These are phyloP conservation scores for Pilasporangium apinafurcum DNA, from an alignment of 352 stramenopile genomes.

Conservation along the genomic window DNA sequence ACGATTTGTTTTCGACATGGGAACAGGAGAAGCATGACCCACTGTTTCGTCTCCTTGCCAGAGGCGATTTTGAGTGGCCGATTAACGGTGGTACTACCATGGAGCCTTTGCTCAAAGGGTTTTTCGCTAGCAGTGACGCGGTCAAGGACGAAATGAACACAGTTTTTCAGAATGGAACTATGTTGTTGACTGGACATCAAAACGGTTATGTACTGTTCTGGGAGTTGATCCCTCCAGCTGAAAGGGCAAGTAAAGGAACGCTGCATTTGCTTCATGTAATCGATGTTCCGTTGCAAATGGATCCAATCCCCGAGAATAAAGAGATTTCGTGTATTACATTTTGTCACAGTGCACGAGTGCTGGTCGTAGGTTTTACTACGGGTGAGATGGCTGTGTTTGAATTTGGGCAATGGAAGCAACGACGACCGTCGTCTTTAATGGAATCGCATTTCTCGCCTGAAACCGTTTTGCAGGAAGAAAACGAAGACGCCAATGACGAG, in stretches of 20 bases:
- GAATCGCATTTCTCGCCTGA: not conserved
- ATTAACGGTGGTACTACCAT: slow-evolving; percentile 55
- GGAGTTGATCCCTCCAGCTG: slow-evolving; percentile 38
- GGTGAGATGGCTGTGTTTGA: slow-evolving; percentile 52
- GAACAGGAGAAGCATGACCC: slow-evolving; percentile 26
- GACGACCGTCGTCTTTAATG: slow-evolving; percentile 1
- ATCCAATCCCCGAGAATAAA: slow-evolving; percentile 17
- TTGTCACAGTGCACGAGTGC: slow-evolving; percentile 29
- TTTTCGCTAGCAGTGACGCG: slow-evolving; percentile 20
- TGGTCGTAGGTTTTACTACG: slow-evolving; percentile 43
- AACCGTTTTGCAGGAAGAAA: not conserved
- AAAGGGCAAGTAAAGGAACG: slow-evolving; percentile 43
- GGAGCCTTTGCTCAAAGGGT: slow-evolving; percentile 47
- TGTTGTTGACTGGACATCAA: slow-evolving; percentile 52
- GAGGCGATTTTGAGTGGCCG: slow-evolving; percentile 63
- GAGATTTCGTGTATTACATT: slow-evolving; percentile 45
- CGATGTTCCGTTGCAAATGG: slow-evolving; percentile 28
- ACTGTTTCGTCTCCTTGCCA: slow-evolving; percentile 18
- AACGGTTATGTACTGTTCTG: slow-evolving; percentile 58
- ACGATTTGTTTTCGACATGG: slow-evolving; percentile 34
- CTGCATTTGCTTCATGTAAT: slow-evolving; percentile 53
- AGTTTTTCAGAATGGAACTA: slow-evolving; percentile 29
- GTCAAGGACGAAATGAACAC: slow-evolving; percentile 10
- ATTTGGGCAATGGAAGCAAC: slow-evolving; percentile 17
- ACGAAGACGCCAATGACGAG: not conserved